phyloP scores from a whole-genome alignment of 441 rosid genomes.

The Jatropha multifida region DNA sequence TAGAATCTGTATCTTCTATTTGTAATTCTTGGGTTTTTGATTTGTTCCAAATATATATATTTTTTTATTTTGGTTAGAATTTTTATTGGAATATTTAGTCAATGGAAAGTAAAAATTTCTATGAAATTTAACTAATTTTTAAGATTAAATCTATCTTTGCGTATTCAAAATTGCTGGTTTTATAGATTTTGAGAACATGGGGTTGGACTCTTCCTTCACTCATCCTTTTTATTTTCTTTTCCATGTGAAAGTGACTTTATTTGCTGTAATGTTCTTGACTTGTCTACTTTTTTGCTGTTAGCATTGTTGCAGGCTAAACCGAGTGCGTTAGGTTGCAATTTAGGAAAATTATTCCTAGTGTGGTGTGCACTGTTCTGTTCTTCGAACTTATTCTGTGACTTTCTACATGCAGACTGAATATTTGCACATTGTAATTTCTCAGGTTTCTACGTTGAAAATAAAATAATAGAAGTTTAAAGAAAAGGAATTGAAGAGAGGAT shows the following conservation, averaged over 20 bases:
- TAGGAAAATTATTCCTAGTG: not conserved
- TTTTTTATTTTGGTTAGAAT: not conserved
- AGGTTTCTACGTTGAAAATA: not conserved
- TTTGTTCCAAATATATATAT: not conserved
- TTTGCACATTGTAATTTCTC: not conserved
- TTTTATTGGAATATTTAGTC: slow-evolving; percentile 12
- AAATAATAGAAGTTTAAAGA: not conserved
- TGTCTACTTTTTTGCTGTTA: not conserved
- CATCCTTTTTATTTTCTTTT: not conserved
- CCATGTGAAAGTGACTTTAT: not conserved
- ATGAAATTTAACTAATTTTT: not conserved
- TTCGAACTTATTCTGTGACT: not conserved
- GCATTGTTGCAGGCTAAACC: not conserved
- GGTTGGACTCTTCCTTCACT: slow-evolving; percentile 5
- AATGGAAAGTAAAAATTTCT: slow-evolving; percentile 1
- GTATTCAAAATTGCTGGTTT: not conserved
- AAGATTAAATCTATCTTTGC: not conserved
- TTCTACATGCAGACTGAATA: not conserved
- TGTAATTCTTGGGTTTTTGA: not conserved
- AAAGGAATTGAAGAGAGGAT: not conserved
- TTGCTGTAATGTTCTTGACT: not conserved
- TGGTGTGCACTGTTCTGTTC: not conserved
- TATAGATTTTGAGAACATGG: not conserved
- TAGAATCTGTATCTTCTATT: slow-evolving; percentile 11
- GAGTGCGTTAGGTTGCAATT: not conserved